Evolutionary conservation across 495 filamentous ascomycete species (phyloP).

Genomic region (Hyaloscypha variabilis): DNA sequence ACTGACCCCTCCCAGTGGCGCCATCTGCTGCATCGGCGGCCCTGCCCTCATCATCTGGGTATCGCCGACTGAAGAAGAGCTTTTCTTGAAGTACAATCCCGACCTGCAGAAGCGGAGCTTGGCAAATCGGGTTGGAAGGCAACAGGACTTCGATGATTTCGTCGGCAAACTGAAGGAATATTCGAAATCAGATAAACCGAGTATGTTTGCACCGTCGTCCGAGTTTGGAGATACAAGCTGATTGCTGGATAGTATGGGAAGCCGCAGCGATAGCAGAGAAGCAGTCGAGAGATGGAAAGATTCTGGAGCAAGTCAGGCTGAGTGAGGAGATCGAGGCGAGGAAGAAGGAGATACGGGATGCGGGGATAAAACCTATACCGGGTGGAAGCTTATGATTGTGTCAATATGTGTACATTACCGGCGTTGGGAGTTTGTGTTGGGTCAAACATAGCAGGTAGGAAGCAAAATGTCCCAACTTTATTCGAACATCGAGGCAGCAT

Average conservation of each 20-base stretch:
- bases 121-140: constrained; percentile 68
- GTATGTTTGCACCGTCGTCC: constrained; percentile 20
- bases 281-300: constrained; percentile 51
- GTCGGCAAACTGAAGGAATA: constrained; percentile 81
- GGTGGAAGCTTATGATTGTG: constrained; percentile 24
- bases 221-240: constrained; percentile 15
- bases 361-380: constrained; percentile 14
- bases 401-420: background rate
- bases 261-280: constrained; percentile 68
- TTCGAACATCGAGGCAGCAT: background rate
- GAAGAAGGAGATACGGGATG: constrained; percentile 59
- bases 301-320: constrained; percentile 52
- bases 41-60: constrained; percentile 82
- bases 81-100: constrained; percentile 90
- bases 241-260: constrained; percentile 60
- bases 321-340: constrained; percentile 63
- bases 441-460: background rate
- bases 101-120: constrained; percentile 84
- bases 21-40: constrained; percentile 73
- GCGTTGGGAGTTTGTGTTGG: constrained; percentile 1
- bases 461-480: background rate
- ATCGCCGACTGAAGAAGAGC: constrained; percentile 85
- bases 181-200: constrained; percentile 88
- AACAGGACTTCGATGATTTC: constrained; percentile 89
- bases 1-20: constrained; percentile 54